phyloP scores from a whole-genome alignment of 805 yeast genomes.

The Sugiyamaella smithiae region DNA sequence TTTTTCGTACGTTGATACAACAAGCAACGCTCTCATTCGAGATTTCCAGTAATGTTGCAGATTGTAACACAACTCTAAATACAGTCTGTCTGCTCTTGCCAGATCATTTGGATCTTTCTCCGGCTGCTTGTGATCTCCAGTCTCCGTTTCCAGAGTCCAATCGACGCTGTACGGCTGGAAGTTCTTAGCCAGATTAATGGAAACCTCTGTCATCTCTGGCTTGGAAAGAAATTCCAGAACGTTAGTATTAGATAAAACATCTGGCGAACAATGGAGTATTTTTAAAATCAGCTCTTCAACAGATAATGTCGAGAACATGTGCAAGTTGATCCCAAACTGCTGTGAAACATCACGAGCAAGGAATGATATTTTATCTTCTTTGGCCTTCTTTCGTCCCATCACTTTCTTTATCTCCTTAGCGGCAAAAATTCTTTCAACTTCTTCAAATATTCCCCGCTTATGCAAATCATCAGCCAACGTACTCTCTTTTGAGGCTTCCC shows the following conservation, averaged over 20 bases:
- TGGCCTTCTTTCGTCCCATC: slow-evolving; percentile 42
- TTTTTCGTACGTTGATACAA: slow-evolving; percentile 66
- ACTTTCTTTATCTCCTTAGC: slow-evolving; percentile 66
- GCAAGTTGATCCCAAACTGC: slow-evolving; percentile 91
- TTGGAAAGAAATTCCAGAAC: slow-evolving; percentile 82
- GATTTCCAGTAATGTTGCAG: slow-evolving; percentile 89
- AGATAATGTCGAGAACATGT: slow-evolving; percentile 59
- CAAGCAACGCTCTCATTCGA: slow-evolving; percentile 76
- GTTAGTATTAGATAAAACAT: slow-evolving; percentile 63
- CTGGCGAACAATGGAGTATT: slow-evolving; percentile 72
- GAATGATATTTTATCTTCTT: slow-evolving; percentile 58
- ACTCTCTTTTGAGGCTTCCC: slow-evolving; percentile 56
- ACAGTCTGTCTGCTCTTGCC: slow-evolving; percentile 84
- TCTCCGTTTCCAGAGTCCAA: slow-evolving; percentile 50
- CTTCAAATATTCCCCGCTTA: slow-evolving; percentile 76
- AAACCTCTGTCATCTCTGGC: slow-evolving; percentile 70
- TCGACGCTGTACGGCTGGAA: slow-evolving; percentile 79
- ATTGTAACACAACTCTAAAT: slow-evolving; percentile 77
- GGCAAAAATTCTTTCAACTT: slow-evolving; percentile 82
- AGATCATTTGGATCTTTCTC: slow-evolving; percentile 73
- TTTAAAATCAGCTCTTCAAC: slow-evolving; percentile 68
- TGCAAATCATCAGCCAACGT: slow-evolving; percentile 58
- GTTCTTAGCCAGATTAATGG: slow-evolving; percentile 65
- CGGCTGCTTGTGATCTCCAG: slow-evolving; percentile 37
- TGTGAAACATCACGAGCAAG: slow-evolving; percentile 85